Base-by-base conservation (phyloP, 805 yeast species). In the Barnettozyma sp. region DNA sequence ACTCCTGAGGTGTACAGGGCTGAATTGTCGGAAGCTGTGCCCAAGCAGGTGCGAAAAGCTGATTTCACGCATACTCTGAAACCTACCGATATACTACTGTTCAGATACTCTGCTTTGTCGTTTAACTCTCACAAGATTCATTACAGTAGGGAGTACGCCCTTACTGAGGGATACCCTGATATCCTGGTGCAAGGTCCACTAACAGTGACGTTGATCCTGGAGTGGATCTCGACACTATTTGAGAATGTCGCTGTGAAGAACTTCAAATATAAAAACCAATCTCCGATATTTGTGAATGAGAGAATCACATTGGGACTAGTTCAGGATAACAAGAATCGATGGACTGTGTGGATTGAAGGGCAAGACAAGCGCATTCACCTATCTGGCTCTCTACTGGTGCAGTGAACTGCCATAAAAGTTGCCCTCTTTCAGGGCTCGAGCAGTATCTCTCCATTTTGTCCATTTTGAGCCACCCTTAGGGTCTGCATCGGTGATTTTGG, bases 71-170 rank as follows among this genome's bases (percentile, higher is more conserved):
- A 51, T 32, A 46, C 45, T 16, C 49, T 65, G 27, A 59, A 37
- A 16, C 70, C 73, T 27, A 51, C 71, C 6, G 58, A 60, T 36
- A 50, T 64, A 7, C 65, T 73, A 26, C 63, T 76, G 23, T 68
- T 76, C 44, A 62, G 85, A 42, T 83, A 77, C 59, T 78, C 90
- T 30, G 80, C 84, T 10, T 55, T 92, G 35, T 78, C 92, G 1
- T 78, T 78, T 60, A 90, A 90, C 54, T 68, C 94, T 4, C 98
- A 90, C 58, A 69, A 71, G 39, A 84, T 90, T 26, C 98, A 90
- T 59, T 78, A 76, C 55, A 83, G 84, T 50, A 54, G 56, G 6
- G 44, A 44, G 1, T 84, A 83, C 53, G 68, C 85, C 7, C 46
- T 36, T 4, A 49, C 48, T 2, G 97, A 90, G 50, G 66, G 71